Percentiles rank a stretch among this genome's conserved stretches.
Evolutionary conservation across 352 stramenopile species (phyloP).

Genomic region (Hyaloperonospora brassicae): DNA sequence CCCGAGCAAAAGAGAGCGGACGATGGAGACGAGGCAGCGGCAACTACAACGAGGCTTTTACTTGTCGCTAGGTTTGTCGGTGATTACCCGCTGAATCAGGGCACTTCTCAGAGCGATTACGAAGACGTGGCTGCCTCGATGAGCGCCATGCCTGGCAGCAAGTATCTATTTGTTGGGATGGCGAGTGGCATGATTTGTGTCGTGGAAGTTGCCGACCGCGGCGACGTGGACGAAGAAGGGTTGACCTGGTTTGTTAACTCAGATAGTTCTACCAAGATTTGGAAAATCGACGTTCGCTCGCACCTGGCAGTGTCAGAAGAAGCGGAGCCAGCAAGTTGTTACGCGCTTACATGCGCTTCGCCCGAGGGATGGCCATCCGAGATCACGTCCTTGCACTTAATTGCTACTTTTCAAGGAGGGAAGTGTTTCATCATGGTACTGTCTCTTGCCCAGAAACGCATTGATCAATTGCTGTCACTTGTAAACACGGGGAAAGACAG

Average conservation of each 20-base stretch:
- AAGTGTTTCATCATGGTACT: slow-evolving; percentile 80
- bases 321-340: slow-evolving; percentile 33
- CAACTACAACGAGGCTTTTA: slow-evolving; percentile 16
- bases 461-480: slow-evolving; percentile 68
- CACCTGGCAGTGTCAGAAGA: slow-evolving; percentile 32
- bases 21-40: slow-evolving; percentile 4
- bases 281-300: slow-evolving; percentile 72
- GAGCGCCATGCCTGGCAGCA: slow-evolving; percentile 39
- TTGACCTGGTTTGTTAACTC: slow-evolving; percentile 30
- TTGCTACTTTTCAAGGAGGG: slow-evolving; percentile 66
- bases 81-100: slow-evolving; percentile 57
- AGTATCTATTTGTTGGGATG: slow-evolving; percentile 69
- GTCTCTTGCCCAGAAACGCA: slow-evolving; percentile 41
- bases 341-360: slow-evolving; percentile 44
- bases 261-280: slow-evolving; percentile 34
- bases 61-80: slow-evolving; percentile 33
- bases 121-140: slow-evolving; percentile 44
- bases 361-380: slow-evolving; percentile 18
- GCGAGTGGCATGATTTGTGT: slow-evolving; percentile 62
- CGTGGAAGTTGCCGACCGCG: slow-evolving; percentile 33
- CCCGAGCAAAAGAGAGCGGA: slow-evolving; percentile 12
- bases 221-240: background rate
- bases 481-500: slow-evolving; percentile 51
- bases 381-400: slow-evolving; percentile 39
- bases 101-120: slow-evolving; percentile 30